phyloP scores from a whole-genome alignment of 441 rosid genomes.

The Erysimum pusillum region DNA sequence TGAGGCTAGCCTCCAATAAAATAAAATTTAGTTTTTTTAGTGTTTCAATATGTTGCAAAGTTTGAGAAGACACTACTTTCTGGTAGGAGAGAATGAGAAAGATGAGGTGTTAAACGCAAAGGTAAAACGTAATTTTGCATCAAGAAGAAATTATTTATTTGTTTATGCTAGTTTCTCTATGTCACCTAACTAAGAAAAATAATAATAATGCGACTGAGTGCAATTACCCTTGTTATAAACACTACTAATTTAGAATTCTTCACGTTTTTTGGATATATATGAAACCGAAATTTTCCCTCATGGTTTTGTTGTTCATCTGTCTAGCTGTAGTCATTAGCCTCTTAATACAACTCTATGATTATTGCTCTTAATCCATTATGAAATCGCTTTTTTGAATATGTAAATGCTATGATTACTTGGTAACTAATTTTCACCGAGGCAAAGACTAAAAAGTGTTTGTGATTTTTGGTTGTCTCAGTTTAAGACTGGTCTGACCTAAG shows the following conservation, averaged over 20 bases:
- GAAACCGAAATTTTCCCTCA: too few relatives aligned
- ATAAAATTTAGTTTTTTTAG: neutral
- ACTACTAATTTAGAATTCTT: neutral
- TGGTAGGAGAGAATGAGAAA: neutral
- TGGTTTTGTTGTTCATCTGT: neutral
- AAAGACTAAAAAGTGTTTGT: neutral
- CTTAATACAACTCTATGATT: neutral
- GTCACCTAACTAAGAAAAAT: neutral
- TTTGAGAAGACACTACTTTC: neutral
- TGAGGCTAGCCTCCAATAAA: conserved; percentile 1
- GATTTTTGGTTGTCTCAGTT: neutral
- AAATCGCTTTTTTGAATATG: neutral
- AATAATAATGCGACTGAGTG: too few relatives aligned
- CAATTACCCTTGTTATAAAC: too few relatives aligned
- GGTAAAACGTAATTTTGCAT: neutral
- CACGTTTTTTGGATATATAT: neutral
- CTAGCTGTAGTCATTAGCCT: neutral
- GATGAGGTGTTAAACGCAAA: neutral
- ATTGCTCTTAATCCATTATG: neutral
- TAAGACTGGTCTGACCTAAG: too few relatives aligned
- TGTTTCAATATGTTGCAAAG: neutral
- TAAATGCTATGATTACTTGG: neutral
- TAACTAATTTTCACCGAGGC: neutral
- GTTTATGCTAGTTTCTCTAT: too few relatives aligned
- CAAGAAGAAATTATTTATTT: too few relatives aligned